Evolutionary conservation across 2,329 filamentous ascomycete genomes (phyloP).

Genomic region (Penicillium thymicola): DNA sequence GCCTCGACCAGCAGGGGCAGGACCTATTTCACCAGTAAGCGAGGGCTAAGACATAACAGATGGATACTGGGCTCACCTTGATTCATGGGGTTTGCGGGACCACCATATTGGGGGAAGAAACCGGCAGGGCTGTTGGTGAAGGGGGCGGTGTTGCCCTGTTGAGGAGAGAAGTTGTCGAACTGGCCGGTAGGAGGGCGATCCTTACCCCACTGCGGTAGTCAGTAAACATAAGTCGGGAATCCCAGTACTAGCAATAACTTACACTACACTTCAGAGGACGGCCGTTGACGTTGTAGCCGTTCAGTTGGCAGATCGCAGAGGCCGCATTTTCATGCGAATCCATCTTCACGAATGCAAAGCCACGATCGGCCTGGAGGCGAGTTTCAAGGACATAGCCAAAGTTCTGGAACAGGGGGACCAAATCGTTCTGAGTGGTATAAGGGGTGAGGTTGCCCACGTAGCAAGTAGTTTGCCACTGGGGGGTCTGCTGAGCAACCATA

Average conservation of each 20-base stretch:
- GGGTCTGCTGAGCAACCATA: constrained; percentile 92
- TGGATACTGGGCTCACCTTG: constrained; percentile 45
- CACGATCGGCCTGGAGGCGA: constrained; percentile 94
- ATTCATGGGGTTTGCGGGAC: constrained; percentile 62
- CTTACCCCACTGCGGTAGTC: constrained; percentile 80
- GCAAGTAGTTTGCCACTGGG: constrained; percentile 96
- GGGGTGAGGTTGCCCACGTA: constrained; percentile 97
- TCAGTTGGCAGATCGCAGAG: constrained; percentile 97
- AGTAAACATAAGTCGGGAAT: constrained; percentile 27
- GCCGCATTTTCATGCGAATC: constrained; percentile 96
- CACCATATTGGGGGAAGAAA: constrained; percentile 93
- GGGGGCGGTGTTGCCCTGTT: constrained; percentile 63
- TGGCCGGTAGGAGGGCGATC: constrained; percentile 86
- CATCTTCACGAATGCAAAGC: constrained; percentile 99
- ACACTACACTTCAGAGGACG: constrained; percentile 97
- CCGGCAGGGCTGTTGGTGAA: constrained; percentile 71
- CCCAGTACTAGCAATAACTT: constrained; percentile 49
- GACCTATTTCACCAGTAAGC: constrained; percentile 38
- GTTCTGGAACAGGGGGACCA: constrained; percentile 97
- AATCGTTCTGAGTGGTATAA: constrained; percentile 93
- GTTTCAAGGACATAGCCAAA: constrained; percentile 98
- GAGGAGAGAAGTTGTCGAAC: constrained; percentile 80
- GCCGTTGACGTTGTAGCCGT: constrained; percentile 96
- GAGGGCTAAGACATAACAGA: constrained; percentile 6
- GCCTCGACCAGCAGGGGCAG: constrained; percentile 57